Percentiles rank a stretch among this genome's conserved stretches.
Evolutionary conservation across 1,139 yeast genomes (phyloP).

Genomic region (Waltiozyma sp.): DNA sequence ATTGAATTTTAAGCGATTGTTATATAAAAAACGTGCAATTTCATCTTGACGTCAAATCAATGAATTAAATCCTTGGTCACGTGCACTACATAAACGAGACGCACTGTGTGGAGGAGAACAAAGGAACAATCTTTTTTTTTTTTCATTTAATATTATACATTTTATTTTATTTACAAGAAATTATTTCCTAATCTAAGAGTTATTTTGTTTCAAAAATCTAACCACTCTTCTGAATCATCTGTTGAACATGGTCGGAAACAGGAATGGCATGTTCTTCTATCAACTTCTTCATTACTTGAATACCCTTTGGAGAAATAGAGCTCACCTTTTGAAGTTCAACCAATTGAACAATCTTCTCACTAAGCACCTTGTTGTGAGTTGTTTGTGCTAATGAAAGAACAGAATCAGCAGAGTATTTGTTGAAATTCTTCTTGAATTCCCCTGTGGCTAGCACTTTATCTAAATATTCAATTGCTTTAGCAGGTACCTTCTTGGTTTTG

Average conservation of each 20-base stretch:
- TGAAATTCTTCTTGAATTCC: constrained; percentile 30
- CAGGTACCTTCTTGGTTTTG: constrained; percentile 25
- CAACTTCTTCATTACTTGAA: not conserved
- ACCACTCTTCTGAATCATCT: not conserved
- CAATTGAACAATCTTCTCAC: not conserved
- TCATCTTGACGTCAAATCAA: too few species aligned
- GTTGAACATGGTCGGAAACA: not conserved
- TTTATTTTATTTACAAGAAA: not conserved
- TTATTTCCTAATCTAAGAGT: not conserved
- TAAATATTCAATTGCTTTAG: constrained; percentile 33
- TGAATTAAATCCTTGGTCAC: too few species aligned
- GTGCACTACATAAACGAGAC: too few species aligned
- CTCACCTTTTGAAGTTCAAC: not conserved
- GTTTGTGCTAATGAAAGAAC: constrained; percentile 33
- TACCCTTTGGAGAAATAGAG: not conserved
- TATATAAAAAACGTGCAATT: too few species aligned
- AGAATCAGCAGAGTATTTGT: constrained; percentile 47
- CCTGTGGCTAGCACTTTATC: constrained; percentile 13
- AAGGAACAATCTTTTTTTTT: too few species aligned
- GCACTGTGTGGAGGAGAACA: too few species aligned
- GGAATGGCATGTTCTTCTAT: not conserved
- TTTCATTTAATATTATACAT: too few species aligned
- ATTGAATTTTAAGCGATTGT: too few species aligned
- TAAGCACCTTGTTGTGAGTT: not conserved
- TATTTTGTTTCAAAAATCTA: too few species aligned